Base-by-base conservation (phyloP, 2,329 filamentous ascomycete species). In the Hypoxylon sp. region DNA sequence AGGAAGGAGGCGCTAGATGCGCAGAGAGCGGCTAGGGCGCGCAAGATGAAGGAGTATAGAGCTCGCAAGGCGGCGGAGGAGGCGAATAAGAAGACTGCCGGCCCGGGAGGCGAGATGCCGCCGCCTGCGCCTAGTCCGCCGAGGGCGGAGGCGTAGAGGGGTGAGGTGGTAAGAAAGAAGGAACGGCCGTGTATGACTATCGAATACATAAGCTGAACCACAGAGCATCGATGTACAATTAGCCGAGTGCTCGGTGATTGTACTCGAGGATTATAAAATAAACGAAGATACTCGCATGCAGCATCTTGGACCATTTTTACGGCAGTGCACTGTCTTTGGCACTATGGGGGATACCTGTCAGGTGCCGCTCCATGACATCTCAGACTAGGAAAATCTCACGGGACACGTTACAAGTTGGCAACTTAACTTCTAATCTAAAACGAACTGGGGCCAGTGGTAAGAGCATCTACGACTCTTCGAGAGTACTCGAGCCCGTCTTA, bases 1-100 rank as follows among this genome's bases (percentile, higher is more conserved):
- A 66, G 76, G 8, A 78, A 78, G 72, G 76, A 78, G 73, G 69
- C 74, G 6, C 72, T 78, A 2, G 77, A 78, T 49, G 71, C 66
- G 2, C 70, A 73, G 68, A 66, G 72, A 4, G 67, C 70, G 6
- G 74, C 74, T 0, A 69, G 62, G 57, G 54, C 63, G 31, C 57
- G 62, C 33, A 70, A 71, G 61, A 73, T 77, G 67, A 61, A 56
- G 8, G 76, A 76, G 48, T 77, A 76, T 53, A 64, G 69, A 27
- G 58, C 49, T 1, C 64, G 76, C 3, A 49, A 55, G 65, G 69
- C 60, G 6, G 68, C 66, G 8, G 66, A 72, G 58, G 46, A 31
- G 50, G 62, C 42, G 1, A 56, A 57, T 53, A 27, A 49, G 11
- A 46, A 58, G 30, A 55, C 25, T 6, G 44, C 58, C 11, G 55